A percentile compares a stretch with the other conserved stretches of the same genome.
phyloP scores from a whole-genome alignment of 2,329 filamentous ascomycete genomes.

The Beauveria sp. region DNA sequence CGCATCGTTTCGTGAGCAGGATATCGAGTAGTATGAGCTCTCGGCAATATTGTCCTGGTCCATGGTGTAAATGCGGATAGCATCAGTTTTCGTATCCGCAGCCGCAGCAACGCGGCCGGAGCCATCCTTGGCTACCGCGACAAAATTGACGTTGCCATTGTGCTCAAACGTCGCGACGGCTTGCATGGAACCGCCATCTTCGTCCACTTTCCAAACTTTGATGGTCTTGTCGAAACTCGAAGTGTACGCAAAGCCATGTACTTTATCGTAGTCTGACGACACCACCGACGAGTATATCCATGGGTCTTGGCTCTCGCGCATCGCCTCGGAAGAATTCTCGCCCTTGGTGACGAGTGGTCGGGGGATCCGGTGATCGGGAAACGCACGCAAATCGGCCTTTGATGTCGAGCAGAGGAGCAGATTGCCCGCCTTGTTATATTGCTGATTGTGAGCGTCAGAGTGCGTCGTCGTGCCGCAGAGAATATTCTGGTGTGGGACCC shows the following conservation, averaged over 20 bases:
- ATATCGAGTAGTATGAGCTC: slow-evolving; percentile 31
- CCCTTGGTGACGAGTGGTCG: slow-evolving; percentile 45
- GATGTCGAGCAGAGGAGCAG: slow-evolving; percentile 45
- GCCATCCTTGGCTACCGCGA: slow-evolving; percentile 42
- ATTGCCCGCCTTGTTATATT: slow-evolving; percentile 60
- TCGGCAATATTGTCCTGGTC: slow-evolving; percentile 25
- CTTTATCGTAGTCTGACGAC: slow-evolving; percentile 47
- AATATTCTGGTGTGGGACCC: slow-evolving; percentile 46
- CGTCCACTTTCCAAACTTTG: slow-evolving; percentile 46
- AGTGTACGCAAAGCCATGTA: slow-evolving; percentile 42
- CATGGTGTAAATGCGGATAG: slow-evolving; percentile 50
- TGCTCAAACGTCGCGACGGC: slow-evolving; percentile 44
- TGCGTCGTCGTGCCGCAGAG: slow-evolving; percentile 57
- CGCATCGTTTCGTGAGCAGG: slow-evolving; percentile 31
- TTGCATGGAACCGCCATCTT: slow-evolving; percentile 33
- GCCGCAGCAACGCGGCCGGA: slow-evolving; percentile 49
- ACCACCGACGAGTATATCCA: slow-evolving; percentile 60
- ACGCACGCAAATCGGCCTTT: slow-evolving; percentile 38
- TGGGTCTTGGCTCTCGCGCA: slow-evolving; percentile 51
- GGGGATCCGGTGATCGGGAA: slow-evolving; percentile 48
- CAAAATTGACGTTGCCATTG: slow-evolving; percentile 54
- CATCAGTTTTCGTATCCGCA: slow-evolving; percentile 44
- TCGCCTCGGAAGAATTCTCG: slow-evolving; percentile 48
- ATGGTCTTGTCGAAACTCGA: slow-evolving; percentile 56
- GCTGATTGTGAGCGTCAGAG: slow-evolving; percentile 55